Evolutionary conservation across 306 rosid genomes (phyloP).

Genomic region (Gillenia trifoliata): DNA sequence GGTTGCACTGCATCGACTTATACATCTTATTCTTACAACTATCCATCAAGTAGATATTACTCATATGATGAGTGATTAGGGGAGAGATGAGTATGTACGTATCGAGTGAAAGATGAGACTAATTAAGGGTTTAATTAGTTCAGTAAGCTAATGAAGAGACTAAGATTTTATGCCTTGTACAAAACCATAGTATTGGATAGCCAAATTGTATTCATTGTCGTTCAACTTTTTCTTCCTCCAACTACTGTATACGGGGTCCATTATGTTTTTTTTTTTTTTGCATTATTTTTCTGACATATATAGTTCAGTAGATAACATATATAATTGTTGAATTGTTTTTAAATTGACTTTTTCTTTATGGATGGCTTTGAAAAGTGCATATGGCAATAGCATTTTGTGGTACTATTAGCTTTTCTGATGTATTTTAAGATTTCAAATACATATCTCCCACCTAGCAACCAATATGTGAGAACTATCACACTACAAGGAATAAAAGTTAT

Average conservation of each 20-base stretch:
- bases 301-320: conserved; percentile 40
- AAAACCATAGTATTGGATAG: background rate
- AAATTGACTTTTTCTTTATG: conserved; percentile 36
- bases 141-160: background rate
- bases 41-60: background rate
- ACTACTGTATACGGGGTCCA: conserved; percentile 41
- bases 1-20: background rate
- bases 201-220: background rate
- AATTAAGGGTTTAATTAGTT: background rate
- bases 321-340: conserved; percentile 27
- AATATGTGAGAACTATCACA: background rate
- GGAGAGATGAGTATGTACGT: background rate
- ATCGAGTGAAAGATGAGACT: background rate
- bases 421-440: conserved; percentile 11
- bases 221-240: conserved; percentile 4
- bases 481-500: background rate
- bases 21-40: background rate
- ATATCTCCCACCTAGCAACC: conserved; percentile 6
- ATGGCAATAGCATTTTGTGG: conserved; percentile 7
- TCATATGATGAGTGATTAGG: background rate
- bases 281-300: conserved; percentile 40
- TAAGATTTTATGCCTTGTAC: background rate
- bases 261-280: conserved; percentile 7
- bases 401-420: background rate
- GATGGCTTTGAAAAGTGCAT: conserved; percentile 30